Evolutionary conservation across 352 stramenopile genomes (phyloP), one percentile per base, ranked within the genome.

Genomic region (Globisporangium sylvaticum): DNA sequence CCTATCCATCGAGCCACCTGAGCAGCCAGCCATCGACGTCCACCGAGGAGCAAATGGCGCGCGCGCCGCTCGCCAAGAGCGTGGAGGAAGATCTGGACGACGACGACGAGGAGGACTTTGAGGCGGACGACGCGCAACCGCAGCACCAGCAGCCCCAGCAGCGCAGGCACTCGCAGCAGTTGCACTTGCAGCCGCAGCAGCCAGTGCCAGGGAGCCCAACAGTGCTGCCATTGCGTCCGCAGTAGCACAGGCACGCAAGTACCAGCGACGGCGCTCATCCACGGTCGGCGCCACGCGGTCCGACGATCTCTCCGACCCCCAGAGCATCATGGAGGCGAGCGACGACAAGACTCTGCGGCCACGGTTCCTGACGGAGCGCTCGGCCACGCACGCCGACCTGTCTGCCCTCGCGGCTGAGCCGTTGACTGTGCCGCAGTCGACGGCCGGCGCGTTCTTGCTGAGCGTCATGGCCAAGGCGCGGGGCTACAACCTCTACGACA

Each of bases 381-480:
- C 83, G 0, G 75, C 72, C 9, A 88, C 83, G 3, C 72, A 86
- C 56, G 68, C 72, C 0, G 67, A 84, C 34, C 52, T 84, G n/a
- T 60, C 66, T 0, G 37, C 65, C 8, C 12, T 27, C 12, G 12
- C 25, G 3, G 27, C 29, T 2, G 62, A 71, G 18, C 56, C 68
- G 2, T 22, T 71, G 29, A 62, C 58, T 20, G 58, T 72, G 18
- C 75, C 77, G 57, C 78, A 84, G 61, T 90, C 83, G 32, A 87
- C 81, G 56, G 81, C 84, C 3, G 79, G 81, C 54, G 62, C 79
- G 7, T 92, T 92, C 64, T 56, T 92, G 37, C 46, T 85, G 31
- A 66, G 71, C 14, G 70, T 90, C 15, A 54, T 89, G 58, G 76
- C 72, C 4, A 83, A 85, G 48, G 69, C 74, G 6, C 67, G 65